Evolutionary conservation across 2,329 filamentous ascomycete genomes (phyloP), one percentile per base, ranked within the genome.

Genomic region (Endoconidiophora laricicola): DNA sequence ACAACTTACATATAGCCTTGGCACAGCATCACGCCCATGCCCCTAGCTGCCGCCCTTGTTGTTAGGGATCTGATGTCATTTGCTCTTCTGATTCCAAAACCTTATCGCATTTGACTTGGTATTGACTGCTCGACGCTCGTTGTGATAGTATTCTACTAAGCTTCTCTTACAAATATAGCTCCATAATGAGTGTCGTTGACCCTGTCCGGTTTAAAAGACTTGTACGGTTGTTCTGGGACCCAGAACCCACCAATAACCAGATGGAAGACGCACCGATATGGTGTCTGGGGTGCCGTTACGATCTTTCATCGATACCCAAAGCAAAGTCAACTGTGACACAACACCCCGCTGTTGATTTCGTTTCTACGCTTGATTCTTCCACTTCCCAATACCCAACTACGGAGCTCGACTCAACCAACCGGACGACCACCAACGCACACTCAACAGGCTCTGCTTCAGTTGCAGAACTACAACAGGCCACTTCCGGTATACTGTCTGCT

Each of bases 171-270:
- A 38, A 18, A 14, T 9, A 6, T n/a, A 16, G 12, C 12, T 6
- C 12, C 41, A 48, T 33, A 26, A 63, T 71, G 55, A 67, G 69
- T 36, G 79, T 74, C 52, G 76, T 83, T 50, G 85, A 94, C 60
- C 69, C 93, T 54, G 77, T 83, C 57, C 81, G 83, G 57, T 73
- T 73, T 54, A 84, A 86, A 65, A 83, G 83, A 55, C 79, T 95
- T 58, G 81, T 95, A 54, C 84, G 90, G 66, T 86, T 85, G 67
- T 81, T 96, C 60, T 94, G 87, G 82, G 88, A 95, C 58, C 86
- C 87, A 0, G 80, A 88, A 56, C 88, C 87, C 4, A 78, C 75
- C 55, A 94, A 95, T 66, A 80, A 94, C 61, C 70, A 79, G 52
- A 63, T 67, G 52, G 71, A 74, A 37, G 72, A 79, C 55, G 71